Evolutionary conservation across 2,329 filamentous ascomycete genomes (phyloP).

Genomic region (Rugonectria rugulosa): DNA sequence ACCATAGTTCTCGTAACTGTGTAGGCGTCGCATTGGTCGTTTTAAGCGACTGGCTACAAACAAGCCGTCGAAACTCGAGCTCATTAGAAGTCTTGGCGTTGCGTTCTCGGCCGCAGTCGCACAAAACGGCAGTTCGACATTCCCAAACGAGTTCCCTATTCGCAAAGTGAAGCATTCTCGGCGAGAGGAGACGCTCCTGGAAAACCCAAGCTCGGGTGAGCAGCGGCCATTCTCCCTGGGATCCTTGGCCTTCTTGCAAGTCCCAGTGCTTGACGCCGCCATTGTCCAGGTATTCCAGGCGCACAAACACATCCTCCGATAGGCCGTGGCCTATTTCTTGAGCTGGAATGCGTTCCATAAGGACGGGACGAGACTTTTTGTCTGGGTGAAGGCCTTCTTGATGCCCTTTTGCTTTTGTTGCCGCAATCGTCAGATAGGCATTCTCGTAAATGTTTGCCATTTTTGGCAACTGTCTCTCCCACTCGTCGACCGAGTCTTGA

Average conservation of each 20-base stretch:
- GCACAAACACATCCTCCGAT: constrained; percentile 16
- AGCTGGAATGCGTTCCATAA: constrained; percentile 3
- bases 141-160: constrained; percentile 24
- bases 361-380: not conserved
- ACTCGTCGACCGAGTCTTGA: constrained; percentile 14
- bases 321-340: constrained; percentile 13
- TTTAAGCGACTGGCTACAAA: constrained; percentile 14
- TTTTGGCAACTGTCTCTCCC: constrained; percentile 13
- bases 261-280: constrained; percentile 16
- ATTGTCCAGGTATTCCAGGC: not conserved
- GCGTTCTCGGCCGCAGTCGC: constrained; percentile 13
- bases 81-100: constrained; percentile 5
- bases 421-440: constrained; percentile 17
- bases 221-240: constrained; percentile 19
- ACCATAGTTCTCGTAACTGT: constrained; percentile 20
- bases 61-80: constrained; percentile 16
- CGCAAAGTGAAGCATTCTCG: constrained; percentile 24
- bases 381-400: constrained; percentile 10
- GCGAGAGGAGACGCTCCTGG: constrained; percentile 26
- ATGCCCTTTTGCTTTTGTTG: constrained; percentile 17
- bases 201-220: constrained; percentile 26
- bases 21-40: constrained; percentile 16
- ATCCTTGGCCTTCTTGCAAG: not conserved
- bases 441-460: constrained; percentile 26
- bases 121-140: constrained; percentile 13